A percentile compares a stretch with the other conserved stretches of the same genome.
These are phyloP conservation scores for Verticillium zaregamsianum DNA, from an alignment of 2,329 filamentous ascomycete genomes.

Conservation along the genomic window DNA sequence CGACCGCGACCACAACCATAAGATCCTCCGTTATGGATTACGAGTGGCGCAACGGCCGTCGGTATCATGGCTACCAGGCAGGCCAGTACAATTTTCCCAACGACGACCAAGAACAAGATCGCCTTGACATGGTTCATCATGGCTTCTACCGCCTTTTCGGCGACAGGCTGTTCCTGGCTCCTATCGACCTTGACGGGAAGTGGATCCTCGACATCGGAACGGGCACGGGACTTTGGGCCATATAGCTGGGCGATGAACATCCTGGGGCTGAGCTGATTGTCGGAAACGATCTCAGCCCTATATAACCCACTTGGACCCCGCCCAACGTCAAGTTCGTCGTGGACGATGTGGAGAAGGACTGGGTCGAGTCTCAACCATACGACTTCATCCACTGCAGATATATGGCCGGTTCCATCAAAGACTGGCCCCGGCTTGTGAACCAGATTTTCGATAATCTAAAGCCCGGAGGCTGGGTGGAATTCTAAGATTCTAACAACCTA, in stretches of 20 bases:
- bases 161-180: conserved; percentile 13
- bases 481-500: conserved; percentile 4
- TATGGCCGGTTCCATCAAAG: conserved; percentile 20
- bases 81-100: conserved; percentile 27
- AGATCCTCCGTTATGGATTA: conserved; percentile 3
- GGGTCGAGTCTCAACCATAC: conserved; percentile 1
- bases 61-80: conserved; percentile 8
- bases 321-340: conserved; percentile 73
- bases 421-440: conserved; percentile 20
- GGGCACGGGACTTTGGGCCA: conserved; percentile 27
- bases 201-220: conserved; percentile 18
- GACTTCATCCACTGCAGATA: conserved; percentile 17
- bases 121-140: conserved; percentile 34
- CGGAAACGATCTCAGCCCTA: conserved; percentile 24
- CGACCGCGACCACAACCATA: conserved; percentile 5
- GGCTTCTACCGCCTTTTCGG: conserved; percentile 23
- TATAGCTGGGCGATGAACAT: conserved; percentile 30
- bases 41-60: conserved; percentile 7
- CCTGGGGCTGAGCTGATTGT: conserved; percentile 23
- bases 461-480: conserved; percentile 7
- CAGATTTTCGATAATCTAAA: conserved; percentile 4
- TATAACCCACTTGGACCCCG: conserved; percentile 43
- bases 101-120: conserved; percentile 32
- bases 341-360: conserved; percentile 50
- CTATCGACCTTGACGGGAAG: neutral